Evolutionary conservation across 306 rosid genomes (phyloP).

Genomic region (Prunus fruticosa): DNA sequence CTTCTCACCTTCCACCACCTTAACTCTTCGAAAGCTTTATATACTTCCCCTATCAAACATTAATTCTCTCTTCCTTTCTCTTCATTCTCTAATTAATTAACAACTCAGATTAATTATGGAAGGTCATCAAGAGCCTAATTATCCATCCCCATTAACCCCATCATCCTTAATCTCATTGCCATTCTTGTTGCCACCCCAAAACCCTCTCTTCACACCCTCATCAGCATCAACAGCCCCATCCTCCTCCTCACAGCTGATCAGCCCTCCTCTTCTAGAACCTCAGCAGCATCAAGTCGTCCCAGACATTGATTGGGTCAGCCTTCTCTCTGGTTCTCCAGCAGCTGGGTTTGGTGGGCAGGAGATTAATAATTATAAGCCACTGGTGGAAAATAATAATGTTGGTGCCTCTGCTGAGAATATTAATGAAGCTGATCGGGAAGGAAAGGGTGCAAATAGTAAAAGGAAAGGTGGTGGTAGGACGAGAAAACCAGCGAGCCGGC

Average conservation of each 20-base stretch:
- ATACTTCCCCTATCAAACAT: constrained; percentile 29
- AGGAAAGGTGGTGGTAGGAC: constrained; percentile 32
- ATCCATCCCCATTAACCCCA: constrained; percentile 16
- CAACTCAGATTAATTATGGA: constrained; percentile 27
- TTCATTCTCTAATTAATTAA: neutral
- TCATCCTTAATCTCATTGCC: constrained; percentile 20
- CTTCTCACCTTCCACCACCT: constrained; percentile 60
- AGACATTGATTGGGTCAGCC: constrained; percentile 64
- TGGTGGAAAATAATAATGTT: constrained; percentile 5
- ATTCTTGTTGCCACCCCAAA: constrained; percentile 15
- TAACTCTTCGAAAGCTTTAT: constrained; percentile 22
- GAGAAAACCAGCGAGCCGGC: constrained; percentile 42
- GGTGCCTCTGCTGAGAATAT: constrained; percentile 17
- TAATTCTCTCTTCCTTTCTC: constrained; percentile 30
- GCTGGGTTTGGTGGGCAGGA: constrained; percentile 14
- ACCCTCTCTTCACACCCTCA: constrained; percentile 33
- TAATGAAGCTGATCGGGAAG: constrained; percentile 15
- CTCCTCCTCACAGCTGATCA: neutral
- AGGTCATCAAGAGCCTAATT: constrained; percentile 28
- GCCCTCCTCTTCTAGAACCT: constrained; percentile 24
- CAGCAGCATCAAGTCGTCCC: constrained; percentile 23
- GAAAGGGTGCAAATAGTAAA: constrained; percentile 14
- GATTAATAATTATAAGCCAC: constrained; percentile 4
- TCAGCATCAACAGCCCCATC: neutral
- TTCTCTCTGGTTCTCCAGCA: constrained; percentile 44